Conservation (phyloP, 148 eudicot genomes). For the Camellia granthamiana region DNA sequence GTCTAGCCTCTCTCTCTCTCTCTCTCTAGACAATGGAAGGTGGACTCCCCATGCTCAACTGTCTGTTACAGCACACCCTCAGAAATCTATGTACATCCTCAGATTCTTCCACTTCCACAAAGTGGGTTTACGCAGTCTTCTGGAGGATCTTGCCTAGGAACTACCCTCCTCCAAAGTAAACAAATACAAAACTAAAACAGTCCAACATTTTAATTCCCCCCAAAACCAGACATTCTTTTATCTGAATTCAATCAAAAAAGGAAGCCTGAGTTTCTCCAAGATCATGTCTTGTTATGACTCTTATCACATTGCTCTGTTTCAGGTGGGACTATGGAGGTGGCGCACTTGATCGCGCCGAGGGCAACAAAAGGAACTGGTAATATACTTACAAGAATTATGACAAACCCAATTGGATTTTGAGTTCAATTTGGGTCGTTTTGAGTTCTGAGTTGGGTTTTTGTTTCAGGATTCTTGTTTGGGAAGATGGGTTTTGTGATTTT, state of each 20-base stretch:
- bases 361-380: slow-evolving; percentile 55
- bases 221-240: too few relatives aligned
- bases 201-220: too few relatives aligned
- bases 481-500: slow-evolving; percentile 57
- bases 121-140: slow-evolving; percentile 52
- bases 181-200: not conserved
- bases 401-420: not conserved
- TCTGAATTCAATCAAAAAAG: not conserved
- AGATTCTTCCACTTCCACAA: slow-evolving; percentile 32
- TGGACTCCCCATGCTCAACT: slow-evolving; percentile 49
- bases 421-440: not conserved
- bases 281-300: not conserved
- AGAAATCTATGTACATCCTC: slow-evolving; percentile 37
- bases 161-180: slow-evolving; percentile 60
- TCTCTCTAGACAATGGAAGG: slow-evolving; percentile 34
- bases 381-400: not conserved
- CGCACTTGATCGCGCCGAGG: slow-evolving; percentile 40
- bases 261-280: not conserved
- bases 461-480: slow-evolving; percentile 61
- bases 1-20: not conserved
- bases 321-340: slow-evolving; percentile 61
- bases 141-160: slow-evolving; percentile 54
- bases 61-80: slow-evolving; percentile 43
- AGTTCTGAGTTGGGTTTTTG: not conserved
- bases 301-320: slow-evolving; percentile 16